These are phyloP conservation scores for Apiospora sp. DNA, from an alignment of 2,329 filamentous ascomycete genomes.

Conservation along the genomic window DNA sequence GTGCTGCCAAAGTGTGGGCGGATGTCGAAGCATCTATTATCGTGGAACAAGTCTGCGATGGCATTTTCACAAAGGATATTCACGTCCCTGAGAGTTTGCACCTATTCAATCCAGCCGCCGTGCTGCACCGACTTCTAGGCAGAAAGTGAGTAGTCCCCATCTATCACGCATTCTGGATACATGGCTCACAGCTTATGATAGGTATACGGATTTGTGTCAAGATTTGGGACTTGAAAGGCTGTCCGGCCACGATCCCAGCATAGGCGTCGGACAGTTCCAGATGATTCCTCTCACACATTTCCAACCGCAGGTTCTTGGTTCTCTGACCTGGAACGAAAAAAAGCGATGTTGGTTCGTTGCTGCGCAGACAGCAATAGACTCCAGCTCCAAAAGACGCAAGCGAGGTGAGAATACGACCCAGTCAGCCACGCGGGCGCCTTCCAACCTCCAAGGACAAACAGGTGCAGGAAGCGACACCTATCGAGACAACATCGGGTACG, in stretches of 20 bases:
- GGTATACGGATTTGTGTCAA: neutral
- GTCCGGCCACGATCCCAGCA: neutral
- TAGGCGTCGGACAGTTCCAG: neutral
- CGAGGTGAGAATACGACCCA: neutral
- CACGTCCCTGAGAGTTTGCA: conserved; percentile 4
- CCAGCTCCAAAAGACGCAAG: neutral
- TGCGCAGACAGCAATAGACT: neutral
- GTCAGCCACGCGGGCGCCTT: neutral
- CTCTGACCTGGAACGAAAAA: neutral
- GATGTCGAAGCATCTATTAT: neutral
- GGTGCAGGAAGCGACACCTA: neutral
- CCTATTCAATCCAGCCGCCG: neutral
- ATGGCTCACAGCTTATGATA: neutral
- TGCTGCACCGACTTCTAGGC: neutral
- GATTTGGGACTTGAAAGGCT: neutral
- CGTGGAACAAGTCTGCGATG: conserved; percentile 4
- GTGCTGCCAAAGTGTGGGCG: neutral
- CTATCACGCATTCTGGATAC: neutral
- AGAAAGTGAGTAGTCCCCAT: neutral
- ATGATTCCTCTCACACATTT: neutral
- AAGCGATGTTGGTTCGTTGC: neutral
- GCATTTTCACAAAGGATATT: neutral
- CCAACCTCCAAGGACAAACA: neutral
- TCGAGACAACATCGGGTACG: neutral
- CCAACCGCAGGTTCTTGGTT: neutral